Percentiles rank a stretch among this genome's conserved stretches.
Evolutionary conservation across 2,329 filamentous ascomycete genomes (phyloP).

Genomic region (Penicillium nordicum): DNA sequence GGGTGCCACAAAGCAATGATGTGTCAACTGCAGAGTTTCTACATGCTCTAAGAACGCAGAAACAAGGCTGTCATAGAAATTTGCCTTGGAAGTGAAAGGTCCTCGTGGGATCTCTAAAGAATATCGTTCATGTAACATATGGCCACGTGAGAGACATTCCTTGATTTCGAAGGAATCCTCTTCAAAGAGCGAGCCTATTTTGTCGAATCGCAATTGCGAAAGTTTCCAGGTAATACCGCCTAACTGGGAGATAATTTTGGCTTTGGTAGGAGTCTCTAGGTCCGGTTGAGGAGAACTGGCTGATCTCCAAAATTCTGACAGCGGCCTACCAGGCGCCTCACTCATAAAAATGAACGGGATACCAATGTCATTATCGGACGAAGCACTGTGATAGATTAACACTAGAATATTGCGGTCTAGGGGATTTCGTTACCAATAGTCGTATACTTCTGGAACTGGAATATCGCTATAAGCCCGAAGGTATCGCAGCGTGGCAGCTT

Average conservation of each 20-base stretch:
- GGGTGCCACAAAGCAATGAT: constrained; percentile 17
- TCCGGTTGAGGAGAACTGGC: not conserved
- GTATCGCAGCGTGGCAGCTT: not conserved
- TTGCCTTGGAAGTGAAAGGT: not conserved
- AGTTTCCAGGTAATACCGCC: not conserved
- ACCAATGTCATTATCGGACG: not conserved
- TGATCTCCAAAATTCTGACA: not conserved
- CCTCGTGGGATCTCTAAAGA: not conserved
- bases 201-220: not conserved
- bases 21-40: constrained; percentile 13
- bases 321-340: not conserved
- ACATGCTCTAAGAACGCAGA: constrained; percentile 4
- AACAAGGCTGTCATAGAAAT: not conserved
- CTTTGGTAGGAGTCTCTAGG: not conserved
- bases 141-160: not conserved
- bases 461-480: not conserved
- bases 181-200: not conserved
- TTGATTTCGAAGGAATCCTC: not conserved
- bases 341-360: not conserved
- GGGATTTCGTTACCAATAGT: not conserved
- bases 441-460: not conserved
- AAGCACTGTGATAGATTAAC: not conserved
- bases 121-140: not conserved
- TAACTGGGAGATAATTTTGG: not conserved
- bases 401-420: not conserved